Evolutionary conservation across 371 early-diverging fungal genomes (phyloP), one percentile per base, ranked within the genome.

Genomic region (Batkoa obscura): DNA sequence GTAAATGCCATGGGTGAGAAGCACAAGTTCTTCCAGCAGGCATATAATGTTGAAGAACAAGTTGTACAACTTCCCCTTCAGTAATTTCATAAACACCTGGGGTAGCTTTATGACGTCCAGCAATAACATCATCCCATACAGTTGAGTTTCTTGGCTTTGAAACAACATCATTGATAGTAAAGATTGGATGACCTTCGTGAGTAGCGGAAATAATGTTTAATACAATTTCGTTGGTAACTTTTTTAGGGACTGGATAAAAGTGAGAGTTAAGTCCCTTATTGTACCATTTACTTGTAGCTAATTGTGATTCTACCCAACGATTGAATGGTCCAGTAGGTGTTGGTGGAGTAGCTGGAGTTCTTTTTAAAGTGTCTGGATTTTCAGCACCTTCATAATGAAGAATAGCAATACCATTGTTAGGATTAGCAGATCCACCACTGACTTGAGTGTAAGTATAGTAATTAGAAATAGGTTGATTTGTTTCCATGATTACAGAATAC

Each of bases 401-500:
- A n/a, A 53, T 38, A 30, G 38, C 33, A 13, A 56, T 36, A 10
- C 52, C 48, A 47, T 45, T 43, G 17, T 42, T 35, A 31, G 47
- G 6, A n/a, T 30, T 31, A 3, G 13, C 13, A n/a, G n/a, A n/a
- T 47, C 31, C 47, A 30, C n/a, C 8, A 15, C 36, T 31, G 4
- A 31, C 31, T 42, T 17, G 17, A 38, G 45, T 46, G 60, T 48
- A 30, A 68, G 58, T 34, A 58, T 60, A 64, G 50, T 70, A 70
- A 50, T 62, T 67, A 5, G 43, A 59, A 32, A 66, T 57, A 0
- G 60, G 54, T 41, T 70, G 70, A 43, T 70, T 60, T n/a, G 70
- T 63, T 31, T 59, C 51, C 30, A 71, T 61, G 3, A 71, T 41
- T 9, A 64, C 66, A 1, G 71, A 71, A 45, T 69, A 71, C 0